These are phyloP conservation scores for Solanum boliviense DNA, from an alignment of 257 asterid genomes.

Conservation along the genomic window DNA sequence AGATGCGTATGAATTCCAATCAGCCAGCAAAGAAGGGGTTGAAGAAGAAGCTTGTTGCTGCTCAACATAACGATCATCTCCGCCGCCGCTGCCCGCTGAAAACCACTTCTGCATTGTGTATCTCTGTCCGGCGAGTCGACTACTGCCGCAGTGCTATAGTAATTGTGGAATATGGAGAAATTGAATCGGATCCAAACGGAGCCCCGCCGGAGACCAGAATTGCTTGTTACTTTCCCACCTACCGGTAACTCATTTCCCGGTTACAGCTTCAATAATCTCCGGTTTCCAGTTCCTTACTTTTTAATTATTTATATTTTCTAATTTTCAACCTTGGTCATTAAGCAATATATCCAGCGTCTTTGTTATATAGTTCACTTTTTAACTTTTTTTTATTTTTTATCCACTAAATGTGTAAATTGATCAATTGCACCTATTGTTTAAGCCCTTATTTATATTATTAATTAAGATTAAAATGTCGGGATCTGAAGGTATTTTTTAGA, in stretches of 20 bases:
- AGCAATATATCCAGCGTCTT: background rate
- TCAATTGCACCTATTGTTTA: background rate
- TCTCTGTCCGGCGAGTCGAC: background rate
- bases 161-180: background rate
- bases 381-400: background rate
- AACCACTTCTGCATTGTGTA: constrained; percentile 70
- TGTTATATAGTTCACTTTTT: background rate
- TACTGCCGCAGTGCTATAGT: background rate
- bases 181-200: background rate
- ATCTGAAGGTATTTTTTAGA: too few relatives aligned
- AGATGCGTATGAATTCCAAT: constrained; percentile 76
- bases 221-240: background rate
- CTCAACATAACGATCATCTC: constrained; percentile 8
- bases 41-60: constrained; percentile 28
- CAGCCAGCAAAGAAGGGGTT: constrained; percentile 51
- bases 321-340: background rate
- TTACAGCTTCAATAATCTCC: background rate
- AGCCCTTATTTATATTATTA: background rate
- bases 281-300: background rate
- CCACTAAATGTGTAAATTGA: background rate
- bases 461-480: too few relatives aligned
- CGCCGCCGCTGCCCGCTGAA: constrained; percentile 30
- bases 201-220: background rate
- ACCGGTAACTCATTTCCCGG: background rate
- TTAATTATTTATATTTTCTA: background rate